Base-by-base conservation (phyloP, 2,329 filamentous ascomycete genomes). In the Amylocarpus encephaloides region DNA sequence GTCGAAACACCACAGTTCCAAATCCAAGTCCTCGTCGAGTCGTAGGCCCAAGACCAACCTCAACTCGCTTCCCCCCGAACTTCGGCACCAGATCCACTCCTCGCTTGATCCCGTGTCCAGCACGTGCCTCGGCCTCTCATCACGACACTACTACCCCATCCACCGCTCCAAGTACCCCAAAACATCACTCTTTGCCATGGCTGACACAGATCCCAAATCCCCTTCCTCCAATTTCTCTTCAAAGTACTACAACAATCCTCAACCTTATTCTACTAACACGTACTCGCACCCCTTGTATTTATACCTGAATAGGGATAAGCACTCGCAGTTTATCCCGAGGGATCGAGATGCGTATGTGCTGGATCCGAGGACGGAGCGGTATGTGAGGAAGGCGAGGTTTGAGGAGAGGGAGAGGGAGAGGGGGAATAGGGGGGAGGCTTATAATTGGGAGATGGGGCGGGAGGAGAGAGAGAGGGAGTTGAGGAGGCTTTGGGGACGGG, bases 101-200 rank as follows among this genome's bases (percentile, higher is more conserved):
- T 16, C 16, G 6, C 38, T 48, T 16, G 46, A 48, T 30, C 46
- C 46, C 34, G 46, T 48, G 22, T 48, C 46, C 10, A 42, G 36
- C 19, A 43, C 46, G 5, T 48, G 46, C 42, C 46, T 48, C 12
- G 46, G 46, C 13, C 46, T 48, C 29, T 48, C 46, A 18, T 48
- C 46, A 15, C 29, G 32, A 11, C 39, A 41, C 30, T 48, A 42
- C 46, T 48, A 48, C 12, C 46, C 46, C n/a, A 48, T 48, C 36
- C 46, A 48, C 36, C 30, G 18, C 38, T 34, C 38, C 13, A 29
- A 48, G 10, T 29, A 48, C 13, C 46, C 46, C 15, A 41, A 41
- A 26, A 36, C 29, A 2, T 48, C 46, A 9, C 46, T 48, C 6
- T 48, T 48, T 29, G 34, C 26, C 18, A 48, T 48, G 38, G 38